phyloP scores from a whole-genome alignment of 78 protist genomes.

The Dictyostelium intermedium region DNA sequence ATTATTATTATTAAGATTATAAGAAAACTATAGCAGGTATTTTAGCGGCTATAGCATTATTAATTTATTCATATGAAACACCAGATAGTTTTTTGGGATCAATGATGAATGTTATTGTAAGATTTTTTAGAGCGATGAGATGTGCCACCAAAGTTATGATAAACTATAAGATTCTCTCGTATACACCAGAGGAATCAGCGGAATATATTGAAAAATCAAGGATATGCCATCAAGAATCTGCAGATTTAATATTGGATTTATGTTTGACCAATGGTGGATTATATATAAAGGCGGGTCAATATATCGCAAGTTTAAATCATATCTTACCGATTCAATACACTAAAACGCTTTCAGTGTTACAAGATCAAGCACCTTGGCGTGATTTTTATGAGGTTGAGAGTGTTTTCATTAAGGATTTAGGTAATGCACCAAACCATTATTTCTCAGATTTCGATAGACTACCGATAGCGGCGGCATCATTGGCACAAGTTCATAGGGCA shows the following conservation, averaged over 20 bases:
- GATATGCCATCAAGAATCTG: conserved; percentile 22
- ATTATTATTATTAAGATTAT: not conserved
- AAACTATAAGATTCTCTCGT: not conserved
- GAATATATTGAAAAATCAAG: not conserved
- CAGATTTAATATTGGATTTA: conserved; percentile 35
- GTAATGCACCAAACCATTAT: not conserved
- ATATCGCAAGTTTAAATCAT: conserved; percentile 72
- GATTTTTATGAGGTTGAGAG: not conserved
- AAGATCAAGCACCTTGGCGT: conserved; percentile 50
- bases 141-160: not conserved
- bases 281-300: conserved; percentile 78
- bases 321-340: conserved; percentile 61
- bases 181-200: not conserved
- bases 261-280: conserved; percentile 75
- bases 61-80: not conserved
- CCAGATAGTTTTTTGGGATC: conserved; percentile 3
- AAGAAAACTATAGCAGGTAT: not conserved
- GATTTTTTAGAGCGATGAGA: not conserved
- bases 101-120: not conserved
- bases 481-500: conserved; percentile 37
- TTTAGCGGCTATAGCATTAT: not conserved
- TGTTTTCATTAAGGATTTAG: conserved; percentile 12
- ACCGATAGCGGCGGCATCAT: conserved; percentile 24
- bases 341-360: conserved; percentile 38
- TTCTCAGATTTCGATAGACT: conserved; percentile 12